Percentiles rank a stretch among this genome's conserved stretches.
Evolutionary conservation across 257 asterid species (phyloP).

Genomic region (Nemophila menziesii): DNA sequence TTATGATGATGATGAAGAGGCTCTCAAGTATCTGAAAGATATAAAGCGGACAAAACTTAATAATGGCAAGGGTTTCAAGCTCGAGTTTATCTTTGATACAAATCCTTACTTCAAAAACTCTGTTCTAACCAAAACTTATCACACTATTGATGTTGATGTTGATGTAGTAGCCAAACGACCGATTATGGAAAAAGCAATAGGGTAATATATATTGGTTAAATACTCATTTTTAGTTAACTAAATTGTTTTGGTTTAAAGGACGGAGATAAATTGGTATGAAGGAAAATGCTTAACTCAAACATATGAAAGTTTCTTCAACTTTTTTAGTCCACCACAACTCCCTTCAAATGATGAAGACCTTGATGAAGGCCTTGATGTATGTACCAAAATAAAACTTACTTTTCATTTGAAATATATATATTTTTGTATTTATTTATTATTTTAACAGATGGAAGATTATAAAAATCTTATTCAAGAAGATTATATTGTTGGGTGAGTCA

Average conservation of each 20-base stretch:
- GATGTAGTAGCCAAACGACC: too few relatives aligned
- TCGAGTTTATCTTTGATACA: conserved; percentile 12
- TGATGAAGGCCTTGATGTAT: conserved; percentile 18
- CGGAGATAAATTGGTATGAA: conserved; percentile 15
- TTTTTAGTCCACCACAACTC: conserved; percentile 18
- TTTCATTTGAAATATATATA: too few relatives aligned
- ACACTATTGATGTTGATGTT: conserved; percentile 13
- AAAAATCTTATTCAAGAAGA: too few relatives aligned
- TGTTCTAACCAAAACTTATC: conserved; percentile 8
- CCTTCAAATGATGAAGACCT: conserved; percentile 13
- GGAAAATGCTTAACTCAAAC: conserved; percentile 17
- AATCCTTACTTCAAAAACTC: conserved; percentile 12
- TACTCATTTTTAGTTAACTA: too few relatives aligned
- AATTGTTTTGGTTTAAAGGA: conserved; percentile 1
- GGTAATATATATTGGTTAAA: background rate
- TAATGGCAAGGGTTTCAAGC: conserved; percentile 20
- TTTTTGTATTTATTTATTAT: too few relatives aligned
- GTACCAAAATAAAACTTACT: background rate
- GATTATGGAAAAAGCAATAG: conserved; percentile 8
- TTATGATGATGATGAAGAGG: conserved; percentile 13
- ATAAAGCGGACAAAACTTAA: conserved; percentile 18
- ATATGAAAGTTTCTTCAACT: conserved; percentile 18
- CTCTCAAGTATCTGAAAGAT: conserved; percentile 18
- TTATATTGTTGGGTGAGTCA: too few relatives aligned
- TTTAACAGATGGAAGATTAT: too few relatives aligned